Percentiles rank a stretch among this genome's conserved stretches.
These are phyloP conservation scores for Penicillium coprophilum DNA, from an alignment of 495 filamentous ascomycete genomes.

Conservation along the genomic window DNA sequence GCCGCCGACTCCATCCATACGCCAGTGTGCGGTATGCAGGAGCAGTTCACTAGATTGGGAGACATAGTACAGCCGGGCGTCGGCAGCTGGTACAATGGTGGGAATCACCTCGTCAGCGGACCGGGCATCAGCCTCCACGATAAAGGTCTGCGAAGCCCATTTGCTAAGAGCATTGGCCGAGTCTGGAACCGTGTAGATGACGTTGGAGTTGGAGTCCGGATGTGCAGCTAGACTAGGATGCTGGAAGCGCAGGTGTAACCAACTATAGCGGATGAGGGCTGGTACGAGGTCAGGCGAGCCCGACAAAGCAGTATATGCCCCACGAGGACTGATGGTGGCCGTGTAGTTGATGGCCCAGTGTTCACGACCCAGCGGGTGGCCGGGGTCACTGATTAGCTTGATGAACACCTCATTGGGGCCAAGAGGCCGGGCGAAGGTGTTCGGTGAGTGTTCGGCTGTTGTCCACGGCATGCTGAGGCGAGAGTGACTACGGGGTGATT, in stretches of 20 bases:
- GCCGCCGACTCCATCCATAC: conserved; percentile 32
- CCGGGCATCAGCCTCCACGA: conserved; percentile 18
- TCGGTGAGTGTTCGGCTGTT: background rate
- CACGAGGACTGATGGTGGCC: conserved; percentile 20
- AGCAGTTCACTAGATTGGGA: conserved; percentile 22
- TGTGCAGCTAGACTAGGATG: conserved; percentile 33
- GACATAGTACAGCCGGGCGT: conserved; percentile 26
- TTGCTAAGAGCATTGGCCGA: conserved; percentile 16
- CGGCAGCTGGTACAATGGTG: conserved; percentile 17
- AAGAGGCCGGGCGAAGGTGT: conserved; percentile 14
- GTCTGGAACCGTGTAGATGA: conserved; percentile 27
- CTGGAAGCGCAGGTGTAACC: conserved; percentile 32
- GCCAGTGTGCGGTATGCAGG: conserved; percentile 33
- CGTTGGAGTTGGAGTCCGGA: conserved; percentile 15
- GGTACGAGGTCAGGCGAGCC: conserved; percentile 9
- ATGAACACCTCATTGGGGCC: conserved; percentile 29
- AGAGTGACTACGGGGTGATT: background rate
- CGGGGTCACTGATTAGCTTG: conserved; percentile 24
- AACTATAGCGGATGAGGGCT: conserved; percentile 24
- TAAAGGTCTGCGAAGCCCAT: conserved; percentile 31
- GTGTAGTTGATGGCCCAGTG: conserved; percentile 28
- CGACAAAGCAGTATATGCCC: conserved; percentile 11
- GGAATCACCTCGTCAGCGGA: conserved; percentile 23
- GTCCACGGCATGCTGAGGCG: conserved; percentile 7
- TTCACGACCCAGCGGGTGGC: conserved; percentile 24